These are phyloP conservation scores for Delphinella strobiligena DNA, from an alignment of 2,329 filamentous ascomycete species.

Conservation along the genomic window DNA sequence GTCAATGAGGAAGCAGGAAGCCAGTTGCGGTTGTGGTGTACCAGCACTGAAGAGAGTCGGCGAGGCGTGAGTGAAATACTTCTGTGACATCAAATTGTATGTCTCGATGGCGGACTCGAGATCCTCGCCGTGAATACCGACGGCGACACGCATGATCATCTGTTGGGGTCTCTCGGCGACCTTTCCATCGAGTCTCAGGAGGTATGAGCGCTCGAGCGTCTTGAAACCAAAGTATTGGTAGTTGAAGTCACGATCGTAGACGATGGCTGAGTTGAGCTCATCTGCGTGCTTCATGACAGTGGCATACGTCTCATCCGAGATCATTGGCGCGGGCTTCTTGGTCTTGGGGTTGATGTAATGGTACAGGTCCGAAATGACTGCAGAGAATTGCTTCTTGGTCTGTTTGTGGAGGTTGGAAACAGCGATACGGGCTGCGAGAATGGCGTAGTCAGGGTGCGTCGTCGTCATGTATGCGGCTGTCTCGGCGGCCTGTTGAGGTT, in stretches of 20 bases:
- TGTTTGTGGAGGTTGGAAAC: slow-evolving; percentile 99
- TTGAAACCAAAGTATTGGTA: slow-evolving; percentile 99
- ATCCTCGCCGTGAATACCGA: slow-evolving; percentile 91
- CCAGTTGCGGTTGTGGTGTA: slow-evolving; percentile 86
- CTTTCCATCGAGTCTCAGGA: slow-evolving; percentile 89
- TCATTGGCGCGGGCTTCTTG: slow-evolving; percentile 75
- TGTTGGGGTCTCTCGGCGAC: slow-evolving; percentile 96
- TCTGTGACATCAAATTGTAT: slow-evolving; percentile 97
- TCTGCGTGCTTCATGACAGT: slow-evolving; percentile 92
- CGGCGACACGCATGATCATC: slow-evolving; percentile 98
- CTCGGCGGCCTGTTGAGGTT: slow-evolving; percentile 66
- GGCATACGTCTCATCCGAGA: slow-evolving; percentile 80
- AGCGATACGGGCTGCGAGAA: slow-evolving; percentile 93
- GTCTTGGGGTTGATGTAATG: slow-evolving; percentile 96
- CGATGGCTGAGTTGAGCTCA: slow-evolving; percentile 95
- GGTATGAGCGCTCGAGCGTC: slow-evolving; percentile 93
- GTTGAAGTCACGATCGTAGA: slow-evolving; percentile 99
- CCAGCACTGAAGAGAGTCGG: slow-evolving; percentile 97
- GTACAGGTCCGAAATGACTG: slow-evolving; percentile 85
- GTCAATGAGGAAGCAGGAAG: slow-evolving; percentile 96
- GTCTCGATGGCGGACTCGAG: slow-evolving; percentile 93
- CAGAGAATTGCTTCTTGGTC: slow-evolving; percentile 99
- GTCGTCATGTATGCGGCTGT: slow-evolving; percentile 99
- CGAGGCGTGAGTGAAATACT: slow-evolving; percentile 96
- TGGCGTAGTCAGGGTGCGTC: slow-evolving; percentile 96